phyloP scores from a whole-genome alignment of 345 rosid species.

The Toxicodendron radicans region DNA sequence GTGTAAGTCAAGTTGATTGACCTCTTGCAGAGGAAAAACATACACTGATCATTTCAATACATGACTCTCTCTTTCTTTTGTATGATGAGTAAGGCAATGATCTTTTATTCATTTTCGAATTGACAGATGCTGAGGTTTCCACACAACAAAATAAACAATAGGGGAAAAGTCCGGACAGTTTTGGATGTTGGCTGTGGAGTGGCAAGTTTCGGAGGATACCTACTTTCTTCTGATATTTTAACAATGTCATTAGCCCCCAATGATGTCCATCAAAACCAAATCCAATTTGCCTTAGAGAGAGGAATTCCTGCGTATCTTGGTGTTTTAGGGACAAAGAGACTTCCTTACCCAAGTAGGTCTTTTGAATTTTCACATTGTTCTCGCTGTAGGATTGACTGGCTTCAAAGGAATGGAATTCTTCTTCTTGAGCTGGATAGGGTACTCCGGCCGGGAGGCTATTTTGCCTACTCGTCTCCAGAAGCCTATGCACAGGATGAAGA shows the following conservation, averaged over 20 bases:
- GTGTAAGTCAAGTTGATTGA: slow-evolving; percentile 4
- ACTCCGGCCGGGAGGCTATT: slow-evolving; percentile 48
- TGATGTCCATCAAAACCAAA: slow-evolving; percentile 49
- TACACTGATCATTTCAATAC: background rate
- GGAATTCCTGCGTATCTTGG: slow-evolving; percentile 48
- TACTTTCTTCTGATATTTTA: slow-evolving; percentile 35
- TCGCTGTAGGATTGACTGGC: slow-evolving; percentile 48
- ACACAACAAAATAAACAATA: slow-evolving; percentile 33
- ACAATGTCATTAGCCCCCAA: slow-evolving; percentile 45
- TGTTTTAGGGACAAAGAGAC: slow-evolving; percentile 44
- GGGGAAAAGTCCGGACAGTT: slow-evolving; percentile 37
- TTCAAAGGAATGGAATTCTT: slow-evolving; percentile 46
- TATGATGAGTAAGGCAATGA: background rate
- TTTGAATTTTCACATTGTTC: slow-evolving; percentile 48
- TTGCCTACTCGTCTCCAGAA: slow-evolving; percentile 46
- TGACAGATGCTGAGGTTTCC: slow-evolving; percentile 45
- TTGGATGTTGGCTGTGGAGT: slow-evolving; percentile 51
- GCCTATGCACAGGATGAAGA: slow-evolving; percentile 50
- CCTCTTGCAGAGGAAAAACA: background rate
- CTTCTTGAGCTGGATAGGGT: slow-evolving; percentile 46
- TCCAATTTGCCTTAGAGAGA: slow-evolving; percentile 46
- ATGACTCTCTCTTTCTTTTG: background rate
- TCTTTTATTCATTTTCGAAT: slow-evolving; percentile 4
- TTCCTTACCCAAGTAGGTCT: slow-evolving; percentile 49
- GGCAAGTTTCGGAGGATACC: slow-evolving; percentile 46